A percentile compares a stretch with the other conserved stretches of the same genome.
phyloP scores from a whole-genome alignment of 2,329 filamentous ascomycete genomes.

The Mariannaea sp. region DNA sequence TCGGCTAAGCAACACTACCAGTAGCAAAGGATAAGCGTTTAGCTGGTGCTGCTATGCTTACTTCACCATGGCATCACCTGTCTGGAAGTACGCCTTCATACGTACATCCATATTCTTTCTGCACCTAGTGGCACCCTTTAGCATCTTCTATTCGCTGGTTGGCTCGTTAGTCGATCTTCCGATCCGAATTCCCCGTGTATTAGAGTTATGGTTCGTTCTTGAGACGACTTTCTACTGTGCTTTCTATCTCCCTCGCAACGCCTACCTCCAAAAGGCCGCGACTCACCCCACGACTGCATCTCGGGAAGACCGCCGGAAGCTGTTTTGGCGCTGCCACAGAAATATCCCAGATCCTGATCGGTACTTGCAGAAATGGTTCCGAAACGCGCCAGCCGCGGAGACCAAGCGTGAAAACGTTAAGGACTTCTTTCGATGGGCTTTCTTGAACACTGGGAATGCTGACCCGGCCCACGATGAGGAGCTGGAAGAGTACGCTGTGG shows the following conservation, averaged over 20 bases:
- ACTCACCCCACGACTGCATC: constrained; percentile 52
- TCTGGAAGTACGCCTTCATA: constrained; percentile 45
- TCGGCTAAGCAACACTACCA: background rate
- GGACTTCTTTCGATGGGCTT: constrained; percentile 65
- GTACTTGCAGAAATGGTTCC: constrained; percentile 64
- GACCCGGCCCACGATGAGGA: constrained; percentile 54
- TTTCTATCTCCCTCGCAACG: constrained; percentile 57
- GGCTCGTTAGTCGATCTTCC: constrained; percentile 32
- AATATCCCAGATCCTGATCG: constrained; percentile 57
- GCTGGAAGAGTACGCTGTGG: constrained; percentile 55
- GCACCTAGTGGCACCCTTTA: constrained; percentile 54
- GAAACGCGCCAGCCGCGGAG: constrained; percentile 54
- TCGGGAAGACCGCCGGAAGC: constrained; percentile 42
- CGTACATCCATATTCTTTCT: constrained; percentile 52
- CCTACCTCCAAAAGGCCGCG: constrained; percentile 56
- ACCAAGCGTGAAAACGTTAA: constrained; percentile 64
- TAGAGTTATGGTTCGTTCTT: constrained; percentile 49
- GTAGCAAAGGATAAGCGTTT: background rate
- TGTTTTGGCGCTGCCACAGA: constrained; percentile 31
- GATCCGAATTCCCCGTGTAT: constrained; percentile 36
- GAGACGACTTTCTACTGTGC: constrained; percentile 53
- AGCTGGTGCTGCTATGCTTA: background rate
- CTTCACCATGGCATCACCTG: constrained; percentile 2
- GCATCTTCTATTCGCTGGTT: constrained; percentile 50
- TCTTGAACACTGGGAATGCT: constrained; percentile 44